These are phyloP conservation scores for Monosporascus sp. DNA, from an alignment of 2,329 filamentous ascomycete species.

Conservation along the genomic window DNA sequence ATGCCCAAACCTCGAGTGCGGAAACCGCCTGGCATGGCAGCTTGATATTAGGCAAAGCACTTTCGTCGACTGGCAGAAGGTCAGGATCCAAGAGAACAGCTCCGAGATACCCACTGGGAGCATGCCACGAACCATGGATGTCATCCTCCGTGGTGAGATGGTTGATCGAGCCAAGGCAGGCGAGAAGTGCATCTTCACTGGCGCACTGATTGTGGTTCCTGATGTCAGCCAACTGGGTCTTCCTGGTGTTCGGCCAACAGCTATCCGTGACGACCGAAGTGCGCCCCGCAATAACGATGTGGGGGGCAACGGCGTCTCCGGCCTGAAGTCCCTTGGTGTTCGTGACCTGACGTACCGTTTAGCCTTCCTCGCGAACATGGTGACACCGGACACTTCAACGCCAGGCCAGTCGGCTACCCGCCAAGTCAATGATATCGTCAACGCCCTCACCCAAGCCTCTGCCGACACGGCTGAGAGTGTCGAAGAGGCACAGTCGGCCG, in stretches of 20 bases:
- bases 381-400: conserved; percentile 79
- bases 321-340: conserved; percentile 87
- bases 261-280: conserved; percentile 75
- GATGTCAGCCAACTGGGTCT: conserved; percentile 93
- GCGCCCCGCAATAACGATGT: conserved; percentile 69
- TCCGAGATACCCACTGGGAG: conserved; percentile 97
- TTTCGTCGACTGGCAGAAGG: conserved; percentile 99
- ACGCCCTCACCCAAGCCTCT: conserved; percentile 70
- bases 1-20: conserved; percentile 82
- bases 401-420: conserved; percentile 70
- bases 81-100: conserved; percentile 96
- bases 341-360: conserved; percentile 91
- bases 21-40: conserved; percentile 88
- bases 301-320: conserved; percentile 78
- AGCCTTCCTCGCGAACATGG: conserved; percentile 96
- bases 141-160: conserved; percentile 93
- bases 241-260: conserved; percentile 76
- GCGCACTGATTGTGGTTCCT: conserved; percentile 90
- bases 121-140: conserved; percentile 97
- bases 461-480: conserved; percentile 65
- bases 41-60: conserved; percentile 96
- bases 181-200: conserved; percentile 97
- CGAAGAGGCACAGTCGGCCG: conserved; percentile 82
- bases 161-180: conserved; percentile 96
- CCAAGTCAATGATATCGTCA: conserved; percentile 78